Conservation (phyloP, 768 basidiomycete genomes). For the Solioccasus polychromus region DNA sequence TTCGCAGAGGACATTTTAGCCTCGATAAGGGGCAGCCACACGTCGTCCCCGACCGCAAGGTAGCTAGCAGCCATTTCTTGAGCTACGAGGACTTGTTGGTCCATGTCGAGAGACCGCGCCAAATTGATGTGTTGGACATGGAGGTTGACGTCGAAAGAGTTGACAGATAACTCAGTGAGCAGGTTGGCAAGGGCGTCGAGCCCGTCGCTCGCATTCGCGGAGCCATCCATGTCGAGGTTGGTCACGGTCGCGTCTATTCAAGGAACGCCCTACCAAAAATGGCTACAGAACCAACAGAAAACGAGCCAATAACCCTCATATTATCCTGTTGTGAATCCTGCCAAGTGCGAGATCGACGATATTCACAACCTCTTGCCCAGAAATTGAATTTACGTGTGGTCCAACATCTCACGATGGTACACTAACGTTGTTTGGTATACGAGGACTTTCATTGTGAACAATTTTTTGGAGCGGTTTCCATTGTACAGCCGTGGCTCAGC, state of each 20-base stretch:
- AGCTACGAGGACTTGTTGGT: slow-evolving; percentile 57
- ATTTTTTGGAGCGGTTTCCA: slow-evolving; percentile 2
- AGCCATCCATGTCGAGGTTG: slow-evolving; percentile 47
- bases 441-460: no score
- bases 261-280: slow-evolving; percentile 8
- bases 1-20: slow-evolving; percentile 49
- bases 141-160: slow-evolving; percentile 58
- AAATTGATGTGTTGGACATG: slow-evolving; percentile 69
- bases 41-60: slow-evolving; percentile 62
- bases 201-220: slow-evolving; percentile 33
- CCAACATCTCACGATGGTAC: no score
- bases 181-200: slow-evolving; percentile 63
- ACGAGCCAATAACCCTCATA: no score
- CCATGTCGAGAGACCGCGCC: slow-evolving; percentile 53
- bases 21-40: slow-evolving; percentile 71
- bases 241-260: not conserved
- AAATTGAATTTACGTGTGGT: no score
- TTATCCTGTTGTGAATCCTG: no score
- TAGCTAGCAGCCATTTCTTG: slow-evolving; percentile 64
- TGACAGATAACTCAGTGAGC: slow-evolving; percentile 55
- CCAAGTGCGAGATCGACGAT: no score
- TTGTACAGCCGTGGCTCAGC: not conserved
- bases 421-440: no score
- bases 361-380: no score
- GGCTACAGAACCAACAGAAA: not conserved